Base-by-base conservation (phyloP, 23 red algal genomes). In the Gracilaria domingensis region DNA sequence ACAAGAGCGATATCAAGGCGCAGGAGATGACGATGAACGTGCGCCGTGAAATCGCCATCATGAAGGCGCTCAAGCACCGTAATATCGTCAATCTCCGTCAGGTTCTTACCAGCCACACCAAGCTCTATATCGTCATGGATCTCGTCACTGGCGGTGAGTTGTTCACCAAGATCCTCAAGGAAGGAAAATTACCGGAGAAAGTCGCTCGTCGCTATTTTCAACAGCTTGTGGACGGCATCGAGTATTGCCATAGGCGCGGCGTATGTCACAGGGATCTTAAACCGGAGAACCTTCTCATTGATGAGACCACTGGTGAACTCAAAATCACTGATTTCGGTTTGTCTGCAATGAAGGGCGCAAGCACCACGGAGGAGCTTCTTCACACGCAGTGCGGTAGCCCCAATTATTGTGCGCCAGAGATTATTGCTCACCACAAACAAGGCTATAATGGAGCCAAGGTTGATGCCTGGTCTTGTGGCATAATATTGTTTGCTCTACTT, bases 231-330 rank as follows among this genome's bases (percentile, higher is more conserved):
- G 95, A 95, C 75, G 97, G 97, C 13, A 93, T 99, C 45, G 90
- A 95, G 23, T 99, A 99, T 56, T 99, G 97, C 80, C 97, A 99
- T 72, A 62, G 89, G 59, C 79, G 94, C n/a, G 89, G 91, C 56
- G 94, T 99, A n/a, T 95, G 91, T 86, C 97, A 99, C 81, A 85
- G 97, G 9, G 97, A 99, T 85, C 66, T 99, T 18, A 99, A 99
- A 79, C 94, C 94, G 33, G 94, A 96, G 64, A 96, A 96, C 61
- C 61, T 96, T 47, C 69, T 96, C 29, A 80, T 96, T 28, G 88
- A 88, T 85, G 94, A 90, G 49, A 87, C 82, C 14, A 93, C 90
- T 61, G 93, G 93, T 55, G 91, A 88, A 71, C 47, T 98, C 16
- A 98, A 98, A 65, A 93, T 98, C 45, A 91, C 96, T 39, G 96